Evolutionary conservation across 164 flowering plant species (phyloP), one percentile per base, ranked within the genome.

Genomic region (Vitis riparia): DNA sequence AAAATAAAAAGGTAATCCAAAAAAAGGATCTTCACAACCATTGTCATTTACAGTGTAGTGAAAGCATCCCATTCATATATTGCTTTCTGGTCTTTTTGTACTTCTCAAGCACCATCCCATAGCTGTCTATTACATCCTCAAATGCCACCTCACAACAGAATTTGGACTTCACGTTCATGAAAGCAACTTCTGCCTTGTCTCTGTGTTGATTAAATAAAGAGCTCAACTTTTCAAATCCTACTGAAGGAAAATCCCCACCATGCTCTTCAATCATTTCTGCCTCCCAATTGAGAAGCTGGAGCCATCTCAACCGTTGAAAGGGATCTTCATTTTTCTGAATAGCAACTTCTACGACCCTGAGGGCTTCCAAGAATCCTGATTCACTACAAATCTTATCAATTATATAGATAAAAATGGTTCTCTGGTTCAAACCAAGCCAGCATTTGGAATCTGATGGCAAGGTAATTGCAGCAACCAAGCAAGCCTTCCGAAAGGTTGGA

Each of bases 41-140:
- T 17, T 16, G 16, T 62, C 23, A 66, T 23, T 65, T 71, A 68
- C 64, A 66, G 70, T 86, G 96, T 70, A 91, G 73, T 1, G 91
- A 80, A 65, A 91, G 84, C 94, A 91, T 91, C 69, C 92, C 97
- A 77, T 80, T 77, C 78, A 68, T 80, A 67, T 87, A 88, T 61
- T 91, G 90, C 71, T 76, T 82, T 75, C 97, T 83, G 59, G 73
- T 76, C 51, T 75, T 79, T 75, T 60, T 87, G 74, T 88, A 91
- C 74, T 82, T 88, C 68, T 70, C 81, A 49, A 83, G 86, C 71
- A 89, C 62, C 66, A 65, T 63, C 63, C 47, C 70, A 51, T 78
- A 87, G 70, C 68, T 69, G 62, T 66, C 72, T 61, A 69, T 62
- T 3, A 62, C 85, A 77, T 83, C 81, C 65, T 77, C 82, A 76